Percentiles rank a stretch among this genome's conserved stretches.
These are phyloP conservation scores for Penicillium bovifimosum DNA, from an alignment of 495 filamentous ascomycete genomes.

Conservation along the genomic window DNA sequence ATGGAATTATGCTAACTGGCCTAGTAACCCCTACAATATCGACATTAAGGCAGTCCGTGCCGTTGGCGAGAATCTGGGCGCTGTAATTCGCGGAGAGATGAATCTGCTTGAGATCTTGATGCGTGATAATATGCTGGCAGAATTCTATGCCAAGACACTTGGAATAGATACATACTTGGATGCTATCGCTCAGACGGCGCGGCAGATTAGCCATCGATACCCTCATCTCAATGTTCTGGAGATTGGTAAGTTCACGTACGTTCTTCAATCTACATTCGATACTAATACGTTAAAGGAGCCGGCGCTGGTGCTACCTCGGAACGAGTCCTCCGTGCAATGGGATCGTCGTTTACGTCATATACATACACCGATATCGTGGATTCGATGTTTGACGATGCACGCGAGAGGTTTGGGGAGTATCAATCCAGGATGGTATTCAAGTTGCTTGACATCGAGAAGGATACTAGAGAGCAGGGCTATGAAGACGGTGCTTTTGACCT, in stretches of 20 bases:
- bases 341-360: constrained; percentile 27
- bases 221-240: constrained; percentile 32
- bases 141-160: constrained; percentile 31
- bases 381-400: constrained; percentile 33
- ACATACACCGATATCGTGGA: constrained; percentile 49
- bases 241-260: constrained; percentile 20
- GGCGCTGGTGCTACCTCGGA: constrained; percentile 42
- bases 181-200: constrained; percentile 13
- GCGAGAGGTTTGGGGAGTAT: constrained; percentile 14
- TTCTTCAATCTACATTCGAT: background rate
- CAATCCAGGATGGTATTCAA: constrained; percentile 40
- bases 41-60: constrained; percentile 22
- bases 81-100: constrained; percentile 34
- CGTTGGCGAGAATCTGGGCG: constrained; percentile 34
- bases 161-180: constrained; percentile 14
- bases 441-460: constrained; percentile 37
- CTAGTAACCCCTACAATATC: constrained; percentile 12
- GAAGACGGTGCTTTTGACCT: constrained; percentile 42
- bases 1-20: background rate
- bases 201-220: constrained; percentile 32
- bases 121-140: constrained; percentile 31
- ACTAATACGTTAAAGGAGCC: constrained; percentile 15
- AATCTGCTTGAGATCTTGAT: constrained; percentile 40
- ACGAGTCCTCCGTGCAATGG: constrained; percentile 18
- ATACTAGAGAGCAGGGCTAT: constrained; percentile 40